These are phyloP conservation scores for Pichia sp. DNA, from an alignment of 1,139 yeast genomes.

Conservation along the genomic window DNA sequence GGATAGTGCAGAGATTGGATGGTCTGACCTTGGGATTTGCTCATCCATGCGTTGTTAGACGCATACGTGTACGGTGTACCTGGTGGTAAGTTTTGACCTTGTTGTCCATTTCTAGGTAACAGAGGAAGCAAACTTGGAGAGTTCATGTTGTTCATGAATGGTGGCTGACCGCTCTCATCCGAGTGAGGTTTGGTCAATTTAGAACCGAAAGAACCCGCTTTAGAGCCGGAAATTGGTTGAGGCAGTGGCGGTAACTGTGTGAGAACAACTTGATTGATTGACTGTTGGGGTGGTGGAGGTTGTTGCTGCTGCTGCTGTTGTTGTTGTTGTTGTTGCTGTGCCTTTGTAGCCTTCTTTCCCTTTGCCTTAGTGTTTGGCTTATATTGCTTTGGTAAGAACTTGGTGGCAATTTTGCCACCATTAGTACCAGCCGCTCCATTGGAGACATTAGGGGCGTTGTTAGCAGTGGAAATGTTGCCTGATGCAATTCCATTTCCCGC, in stretches of 20 bases:
- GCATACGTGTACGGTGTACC: slow-evolving; percentile 28
- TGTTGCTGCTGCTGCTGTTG: not conserved
- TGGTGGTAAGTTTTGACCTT: slow-evolving; percentile 16
- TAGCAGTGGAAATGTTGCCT: not conserved
- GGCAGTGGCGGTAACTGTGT: too few relatives aligned
- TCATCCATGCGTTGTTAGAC: slow-evolving; percentile 22
- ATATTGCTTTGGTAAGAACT: slow-evolving; percentile 29
- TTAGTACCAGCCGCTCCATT: slow-evolving; percentile 10
- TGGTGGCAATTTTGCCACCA: slow-evolving; percentile 14
- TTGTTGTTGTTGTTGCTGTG: not conserved
- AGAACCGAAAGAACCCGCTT: not conserved
- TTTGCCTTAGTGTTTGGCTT: slow-evolving; percentile 20
- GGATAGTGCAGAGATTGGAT: slow-evolving; percentile 58
- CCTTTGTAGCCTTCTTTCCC: not conserved
- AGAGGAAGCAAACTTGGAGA: slow-evolving; percentile 28
- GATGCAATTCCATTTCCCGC: slow-evolving; percentile 1
- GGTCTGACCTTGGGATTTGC: slow-evolving; percentile 24
- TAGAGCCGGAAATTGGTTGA: not conserved
- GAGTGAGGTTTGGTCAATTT: not conserved
- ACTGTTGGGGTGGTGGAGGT: not conserved
- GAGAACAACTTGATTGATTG: too few relatives aligned
- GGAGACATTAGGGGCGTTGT: not conserved
- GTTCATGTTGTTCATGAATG: slow-evolving; percentile 2
- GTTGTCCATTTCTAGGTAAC: slow-evolving; percentile 22
- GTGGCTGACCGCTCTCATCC: not conserved